These are phyloP conservation scores for Areca catechu DNA, from an alignment of 176 grass and related monocot genomes.

Conservation along the genomic window DNA sequence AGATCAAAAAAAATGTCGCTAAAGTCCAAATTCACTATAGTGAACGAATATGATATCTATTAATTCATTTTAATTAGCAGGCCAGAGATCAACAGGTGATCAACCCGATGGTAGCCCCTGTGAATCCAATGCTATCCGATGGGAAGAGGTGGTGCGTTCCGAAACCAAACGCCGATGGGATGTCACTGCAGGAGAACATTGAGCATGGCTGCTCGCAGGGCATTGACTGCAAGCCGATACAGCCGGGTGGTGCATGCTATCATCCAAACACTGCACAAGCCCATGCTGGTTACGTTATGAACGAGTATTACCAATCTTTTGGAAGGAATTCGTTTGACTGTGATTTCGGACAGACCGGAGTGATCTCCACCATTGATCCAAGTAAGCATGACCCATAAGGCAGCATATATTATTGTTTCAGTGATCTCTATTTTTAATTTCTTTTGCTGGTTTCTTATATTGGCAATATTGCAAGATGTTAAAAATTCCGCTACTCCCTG, in stretches of 20 bases:
- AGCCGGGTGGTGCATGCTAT: constrained; percentile 43
- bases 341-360: constrained; percentile 46
- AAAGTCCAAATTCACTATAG: too few relatives aligned
- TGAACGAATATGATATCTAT: too few relatives aligned
- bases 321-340: constrained; percentile 49
- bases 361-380: constrained; percentile 42
- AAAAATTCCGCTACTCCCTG: too few relatives aligned
- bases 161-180: constrained; percentile 37
- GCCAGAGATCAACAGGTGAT: background rate
- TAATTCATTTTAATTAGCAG: too few relatives aligned
- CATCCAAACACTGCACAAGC: constrained; percentile 45
- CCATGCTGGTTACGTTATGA: constrained; percentile 75
- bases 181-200: constrained; percentile 60
- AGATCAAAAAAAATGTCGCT: too few relatives aligned
- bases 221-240: constrained; percentile 50
- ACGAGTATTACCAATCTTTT: constrained; percentile 50
- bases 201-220: constrained; percentile 50
- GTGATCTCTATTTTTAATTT: too few relatives aligned
- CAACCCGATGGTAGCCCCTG: too few relatives aligned
- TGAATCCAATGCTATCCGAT: background rate
- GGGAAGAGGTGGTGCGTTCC: constrained; percentile 64
- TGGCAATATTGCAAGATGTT: too few relatives aligned
- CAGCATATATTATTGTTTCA: too few relatives aligned
- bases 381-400: constrained; percentile 30
- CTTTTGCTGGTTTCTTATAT: too few relatives aligned